Evolutionary conservation across 164 flowering plant species (phyloP).

Genomic region (Echeveria elegans): DNA sequence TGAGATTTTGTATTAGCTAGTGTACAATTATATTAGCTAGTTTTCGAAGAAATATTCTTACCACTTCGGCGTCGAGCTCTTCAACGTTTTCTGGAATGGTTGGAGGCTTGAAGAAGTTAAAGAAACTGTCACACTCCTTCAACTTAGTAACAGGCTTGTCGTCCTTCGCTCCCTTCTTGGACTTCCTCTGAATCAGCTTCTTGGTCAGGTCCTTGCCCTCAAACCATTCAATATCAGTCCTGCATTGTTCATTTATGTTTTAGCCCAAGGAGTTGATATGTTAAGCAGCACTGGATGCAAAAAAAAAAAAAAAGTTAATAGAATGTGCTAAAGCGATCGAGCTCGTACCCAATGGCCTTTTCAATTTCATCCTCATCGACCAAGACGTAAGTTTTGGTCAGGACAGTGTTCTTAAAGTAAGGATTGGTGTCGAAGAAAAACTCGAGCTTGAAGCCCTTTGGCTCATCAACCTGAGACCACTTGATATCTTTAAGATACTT

Average conservation of each 20-base stretch:
- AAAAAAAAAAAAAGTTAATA: not conserved
- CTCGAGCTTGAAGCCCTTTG: not conserved
- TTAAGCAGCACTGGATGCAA: not conserved
- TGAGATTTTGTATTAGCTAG: no score
- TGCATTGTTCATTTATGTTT: not conserved
- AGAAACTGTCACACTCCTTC: not conserved
- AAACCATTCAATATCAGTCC: not conserved
- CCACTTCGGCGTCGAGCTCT: not conserved
- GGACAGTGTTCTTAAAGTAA: not conserved
- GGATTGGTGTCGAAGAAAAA: not conserved
- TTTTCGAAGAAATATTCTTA: not conserved
- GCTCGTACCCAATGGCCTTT: not conserved
- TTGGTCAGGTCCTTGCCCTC: not conserved
- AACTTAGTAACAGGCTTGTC: not conserved
- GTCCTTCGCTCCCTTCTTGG: not conserved
- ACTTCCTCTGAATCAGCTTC: not conserved
- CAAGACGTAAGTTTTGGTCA: not conserved
- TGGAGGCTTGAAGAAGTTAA: not conserved
- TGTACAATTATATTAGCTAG: no score
- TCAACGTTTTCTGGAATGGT: not conserved
- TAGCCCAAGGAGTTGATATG: not conserved
- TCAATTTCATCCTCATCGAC: not conserved
- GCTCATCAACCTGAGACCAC: not conserved
- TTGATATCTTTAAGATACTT: not conserved
- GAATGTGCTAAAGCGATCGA: no score